Percentiles rank a stretch among this genome's conserved stretches.
Evolutionary conservation across 2,329 filamentous ascomycete species (phyloP).

Genomic region (Elsinoe arachidis): DNA sequence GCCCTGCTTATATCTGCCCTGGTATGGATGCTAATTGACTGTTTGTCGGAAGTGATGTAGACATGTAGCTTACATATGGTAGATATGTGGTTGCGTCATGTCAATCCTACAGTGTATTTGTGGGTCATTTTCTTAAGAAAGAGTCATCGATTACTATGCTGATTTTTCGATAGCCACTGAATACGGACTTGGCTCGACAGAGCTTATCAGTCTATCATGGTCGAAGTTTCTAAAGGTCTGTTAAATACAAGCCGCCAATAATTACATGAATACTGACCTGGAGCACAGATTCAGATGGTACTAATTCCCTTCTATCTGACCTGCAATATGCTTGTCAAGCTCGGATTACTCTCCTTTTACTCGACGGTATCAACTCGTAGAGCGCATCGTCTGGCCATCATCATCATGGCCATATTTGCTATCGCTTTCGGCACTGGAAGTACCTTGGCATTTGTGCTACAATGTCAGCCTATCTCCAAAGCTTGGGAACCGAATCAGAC

Average conservation of each 20-base stretch:
- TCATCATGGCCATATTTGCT: constrained; percentile 27
- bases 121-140: background rate
- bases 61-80: background rate
- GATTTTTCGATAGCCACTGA: constrained; percentile 7
- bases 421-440: constrained; percentile 28
- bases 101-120: constrained; percentile 14
- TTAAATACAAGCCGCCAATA: background rate
- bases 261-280: background rate
- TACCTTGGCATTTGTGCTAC: constrained; percentile 29
- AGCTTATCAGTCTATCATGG: background rate
- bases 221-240: constrained; percentile 15
- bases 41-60: background rate
- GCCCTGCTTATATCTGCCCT: background rate
- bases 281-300: constrained; percentile 19
- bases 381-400: constrained; percentile 22
- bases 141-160: background rate
- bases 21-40: background rate
- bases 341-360: constrained; percentile 33
- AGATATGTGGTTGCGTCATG: constrained; percentile 4
- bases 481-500: constrained; percentile 23
- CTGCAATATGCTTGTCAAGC: constrained; percentile 33
- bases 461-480: constrained; percentile 29
- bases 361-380: constrained; percentile 26
- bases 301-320: constrained; percentile 31
- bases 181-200: constrained; percentile 13